These are phyloP conservation scores for Sanghuangporus sanghuang DNA, from an alignment of 1,284 basidiomycete genomes.

Conservation along the genomic window DNA sequence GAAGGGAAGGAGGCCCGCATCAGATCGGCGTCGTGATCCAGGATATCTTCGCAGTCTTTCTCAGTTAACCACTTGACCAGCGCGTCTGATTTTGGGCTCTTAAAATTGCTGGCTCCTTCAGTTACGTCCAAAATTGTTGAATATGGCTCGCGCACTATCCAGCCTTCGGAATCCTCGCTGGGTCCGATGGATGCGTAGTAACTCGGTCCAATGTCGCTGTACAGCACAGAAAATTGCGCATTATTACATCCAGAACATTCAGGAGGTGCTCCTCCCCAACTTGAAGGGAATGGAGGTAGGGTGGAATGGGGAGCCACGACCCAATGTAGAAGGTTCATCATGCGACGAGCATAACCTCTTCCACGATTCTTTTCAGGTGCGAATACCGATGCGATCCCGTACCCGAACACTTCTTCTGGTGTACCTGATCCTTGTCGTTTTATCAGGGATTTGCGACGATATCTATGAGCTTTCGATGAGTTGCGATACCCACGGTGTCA, in stretches of 20 bases:
- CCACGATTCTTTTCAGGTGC: constrained; percentile 39
- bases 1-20: constrained; percentile 6
- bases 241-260: constrained; percentile 24
- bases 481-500: not conserved
- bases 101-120: constrained; percentile 17
- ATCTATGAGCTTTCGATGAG: not conserved
- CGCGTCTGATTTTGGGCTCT: not conserved
- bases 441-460: constrained; percentile 13
- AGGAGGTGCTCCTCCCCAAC: constrained; percentile 34
- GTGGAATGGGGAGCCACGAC: constrained; percentile 31
- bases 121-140: constrained; percentile 40
- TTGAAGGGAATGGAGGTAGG: constrained; percentile 30
- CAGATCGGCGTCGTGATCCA: constrained; percentile 19
- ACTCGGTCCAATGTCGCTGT: constrained; percentile 55
- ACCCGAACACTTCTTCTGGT: constrained; percentile 29
- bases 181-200: constrained; percentile 50
- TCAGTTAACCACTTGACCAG: constrained; percentile 1
- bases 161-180: constrained; percentile 35
- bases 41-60: constrained; percentile 9
- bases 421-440: not conserved
- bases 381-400: constrained; percentile 47
- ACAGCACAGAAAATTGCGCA: constrained; percentile 49
- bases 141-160: constrained; percentile 36
- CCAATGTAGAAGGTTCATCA: constrained; percentile 52
- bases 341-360: constrained; percentile 44